Conservation (phyloP, 371 early-diverging fungal species). For the Hamiltosporidium tvaerminnensis region DNA sequence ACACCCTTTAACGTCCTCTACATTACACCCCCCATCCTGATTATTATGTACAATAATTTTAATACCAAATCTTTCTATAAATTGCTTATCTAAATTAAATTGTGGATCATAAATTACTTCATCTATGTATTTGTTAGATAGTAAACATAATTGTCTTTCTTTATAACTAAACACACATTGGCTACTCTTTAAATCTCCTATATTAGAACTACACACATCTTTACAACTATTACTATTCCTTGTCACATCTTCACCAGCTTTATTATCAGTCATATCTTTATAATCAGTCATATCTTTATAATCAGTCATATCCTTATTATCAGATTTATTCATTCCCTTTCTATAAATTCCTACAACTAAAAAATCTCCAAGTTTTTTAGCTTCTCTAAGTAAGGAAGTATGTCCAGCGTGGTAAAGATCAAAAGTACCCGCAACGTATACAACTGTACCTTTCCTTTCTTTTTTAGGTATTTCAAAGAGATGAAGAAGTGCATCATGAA, state of each 20-base stretch:
- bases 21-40: not conserved
- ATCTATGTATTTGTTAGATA: constrained; percentile 25
- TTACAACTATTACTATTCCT: too few relatives aligned
- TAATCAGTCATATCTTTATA: too few relatives aligned
- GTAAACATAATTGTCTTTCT: constrained; percentile 19
- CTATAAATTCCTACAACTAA: constrained; percentile 71
- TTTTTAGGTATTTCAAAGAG: constrained; percentile 11
- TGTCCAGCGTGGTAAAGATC: constrained; percentile 88
- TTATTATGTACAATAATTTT: not conserved
- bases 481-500: not conserved
- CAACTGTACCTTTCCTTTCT: constrained; percentile 52
- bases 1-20: not conserved
- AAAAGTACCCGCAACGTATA: constrained; percentile 83
- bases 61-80: constrained; percentile 4
- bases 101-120: constrained; percentile 13
- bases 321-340: too few relatives aligned
- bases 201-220: not conserved
- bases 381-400: constrained; percentile 70
- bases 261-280: too few relatives aligned
- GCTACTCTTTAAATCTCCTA: constrained; percentile 1
- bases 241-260: too few relatives aligned
- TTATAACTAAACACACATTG: constrained; percentile 4
- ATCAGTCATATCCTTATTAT: too few relatives aligned
- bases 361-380: constrained; percentile 65
- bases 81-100: constrained; percentile 1